A percentile compares a stretch with the other conserved stretches of the same genome.
These are phyloP conservation scores for Coccomyxa sp. DNA, from an alignment of 139 green algal genomes.

Conservation along the genomic window DNA sequence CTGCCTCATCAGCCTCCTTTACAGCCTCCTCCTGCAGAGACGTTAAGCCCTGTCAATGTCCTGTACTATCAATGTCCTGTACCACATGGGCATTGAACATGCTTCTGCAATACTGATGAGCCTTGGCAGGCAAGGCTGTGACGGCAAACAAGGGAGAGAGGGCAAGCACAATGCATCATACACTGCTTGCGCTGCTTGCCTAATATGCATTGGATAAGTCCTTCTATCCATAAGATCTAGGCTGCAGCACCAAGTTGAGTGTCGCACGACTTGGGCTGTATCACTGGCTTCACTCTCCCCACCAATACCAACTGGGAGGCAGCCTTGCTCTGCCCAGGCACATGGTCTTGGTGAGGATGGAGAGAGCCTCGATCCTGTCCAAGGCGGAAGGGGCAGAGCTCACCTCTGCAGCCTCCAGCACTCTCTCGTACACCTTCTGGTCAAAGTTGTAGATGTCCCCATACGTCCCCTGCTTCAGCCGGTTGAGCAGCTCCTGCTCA, in stretches of 20 bases:
- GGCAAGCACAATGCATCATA: too few species aligned
- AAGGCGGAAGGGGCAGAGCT: not conserved
- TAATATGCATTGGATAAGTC: not conserved
- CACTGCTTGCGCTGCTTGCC: too few species aligned
- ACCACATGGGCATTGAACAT: too few species aligned
- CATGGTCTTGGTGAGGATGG: too few species aligned
- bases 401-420: slow-evolving; percentile 23
- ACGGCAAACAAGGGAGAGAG: too few species aligned
- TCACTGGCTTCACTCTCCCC: too few species aligned
- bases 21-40: not conserved
- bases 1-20: slow-evolving; percentile 4
- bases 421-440: slow-evolving; percentile 84
- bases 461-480: slow-evolving; percentile 94
- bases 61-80: too few species aligned
- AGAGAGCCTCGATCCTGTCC: not conserved
- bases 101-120: too few species aligned
- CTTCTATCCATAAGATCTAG: not conserved
- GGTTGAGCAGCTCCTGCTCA: slow-evolving; percentile 88
- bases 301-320: not conserved
- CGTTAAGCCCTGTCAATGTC: not conserved
- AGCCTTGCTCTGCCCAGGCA: too few species aligned
- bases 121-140: too few species aligned
- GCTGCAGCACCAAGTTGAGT: not conserved
- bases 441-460: slow-evolving; percentile 99
- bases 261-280: too few species aligned